A percentile compares a stretch with the other conserved stretches of the same genome.
phyloP scores from a whole-genome alignment of 75 land plant genomes.

The Sequoia sempervirens region DNA sequence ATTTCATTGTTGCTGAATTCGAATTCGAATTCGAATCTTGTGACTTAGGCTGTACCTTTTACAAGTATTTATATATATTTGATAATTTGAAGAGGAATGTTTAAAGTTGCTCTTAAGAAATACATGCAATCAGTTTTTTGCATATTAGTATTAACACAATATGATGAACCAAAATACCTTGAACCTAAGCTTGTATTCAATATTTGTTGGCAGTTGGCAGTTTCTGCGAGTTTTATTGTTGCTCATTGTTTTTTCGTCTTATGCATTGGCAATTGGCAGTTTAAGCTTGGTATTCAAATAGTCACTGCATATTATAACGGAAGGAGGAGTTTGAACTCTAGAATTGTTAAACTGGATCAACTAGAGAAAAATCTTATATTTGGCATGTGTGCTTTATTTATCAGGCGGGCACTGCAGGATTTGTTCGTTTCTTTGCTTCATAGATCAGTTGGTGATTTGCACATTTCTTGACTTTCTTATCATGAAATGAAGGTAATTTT shows the following conservation, averaged over 20 bases:
- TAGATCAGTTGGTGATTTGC: slow-evolving; percentile 3
- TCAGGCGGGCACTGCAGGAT: slow-evolving; percentile 67
- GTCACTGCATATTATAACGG: background rate
- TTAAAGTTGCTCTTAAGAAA: background rate
- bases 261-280: background rate
- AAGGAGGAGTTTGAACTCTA: background rate
- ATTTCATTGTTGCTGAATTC: no score
- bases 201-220: background rate
- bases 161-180: background rate
- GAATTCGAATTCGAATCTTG: no score
- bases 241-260: background rate
- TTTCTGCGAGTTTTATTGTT: background rate
- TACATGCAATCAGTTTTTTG: background rate
- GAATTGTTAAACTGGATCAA: background rate
- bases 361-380: background rate
- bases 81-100: background rate
- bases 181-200: background rate
- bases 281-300: background rate
- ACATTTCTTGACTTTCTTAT: slow-evolving; percentile 39
- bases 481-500: slow-evolving; percentile 59
- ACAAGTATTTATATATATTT: background rate
- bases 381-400: background rate
- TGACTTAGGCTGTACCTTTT: no score
- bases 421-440: slow-evolving; percentile 35
- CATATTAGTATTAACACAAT: background rate